A percentile compares a stretch with the other conserved stretches of the same genome.
phyloP scores from a whole-genome alignment of 2,329 filamentous ascomycete species.

The Clonostachys rosea region DNA sequence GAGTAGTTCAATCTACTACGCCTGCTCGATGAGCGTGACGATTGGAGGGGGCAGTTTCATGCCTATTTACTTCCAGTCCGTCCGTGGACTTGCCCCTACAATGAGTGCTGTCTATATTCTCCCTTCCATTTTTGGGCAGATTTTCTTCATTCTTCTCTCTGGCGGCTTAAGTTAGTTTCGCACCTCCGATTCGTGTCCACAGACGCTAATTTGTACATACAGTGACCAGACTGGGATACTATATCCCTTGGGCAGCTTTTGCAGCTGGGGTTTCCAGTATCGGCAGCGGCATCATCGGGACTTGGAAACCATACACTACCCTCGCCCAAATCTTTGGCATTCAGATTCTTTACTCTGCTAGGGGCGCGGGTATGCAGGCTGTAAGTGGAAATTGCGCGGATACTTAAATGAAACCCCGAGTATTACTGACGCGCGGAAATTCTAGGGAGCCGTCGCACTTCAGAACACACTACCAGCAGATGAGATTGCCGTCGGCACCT shows the following conservation, averaged over 20 bases:
- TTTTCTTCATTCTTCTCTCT: conserved; percentile 23
- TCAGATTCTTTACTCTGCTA: conserved; percentile 37
- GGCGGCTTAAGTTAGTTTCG: conserved; percentile 22
- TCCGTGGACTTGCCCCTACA: conserved; percentile 29
- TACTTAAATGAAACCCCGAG: too few species aligned
- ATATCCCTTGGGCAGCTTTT: conserved; percentile 14
- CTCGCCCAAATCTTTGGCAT: conserved; percentile 38
- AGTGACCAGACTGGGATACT: conserved; percentile 4
- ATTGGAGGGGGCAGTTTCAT: conserved; percentile 36
- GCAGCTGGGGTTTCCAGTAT: conserved; percentile 28
- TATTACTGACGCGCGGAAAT: too few species aligned
- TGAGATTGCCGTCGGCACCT: conserved; percentile 3
- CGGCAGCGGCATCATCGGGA: conserved; percentile 28
- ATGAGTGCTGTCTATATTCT: conserved; percentile 31
- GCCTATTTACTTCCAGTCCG: conserved; percentile 41
- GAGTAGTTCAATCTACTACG: conserved; percentile 26
- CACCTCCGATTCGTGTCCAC: too few species aligned
- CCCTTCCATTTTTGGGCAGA: conserved; percentile 30
- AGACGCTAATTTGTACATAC: conserved; percentile 8
- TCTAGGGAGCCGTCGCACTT: conserved; percentile 4
- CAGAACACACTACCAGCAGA: conserved; percentile 3
- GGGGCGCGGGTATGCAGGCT: conserved; percentile 33
- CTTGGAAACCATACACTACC: conserved; percentile 21
- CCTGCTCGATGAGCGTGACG: conserved; percentile 31
- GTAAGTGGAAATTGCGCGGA: background rate